Conservation (phyloP, 2,329 filamentous ascomycete species). For the Huntiella abstrusa region DNA sequence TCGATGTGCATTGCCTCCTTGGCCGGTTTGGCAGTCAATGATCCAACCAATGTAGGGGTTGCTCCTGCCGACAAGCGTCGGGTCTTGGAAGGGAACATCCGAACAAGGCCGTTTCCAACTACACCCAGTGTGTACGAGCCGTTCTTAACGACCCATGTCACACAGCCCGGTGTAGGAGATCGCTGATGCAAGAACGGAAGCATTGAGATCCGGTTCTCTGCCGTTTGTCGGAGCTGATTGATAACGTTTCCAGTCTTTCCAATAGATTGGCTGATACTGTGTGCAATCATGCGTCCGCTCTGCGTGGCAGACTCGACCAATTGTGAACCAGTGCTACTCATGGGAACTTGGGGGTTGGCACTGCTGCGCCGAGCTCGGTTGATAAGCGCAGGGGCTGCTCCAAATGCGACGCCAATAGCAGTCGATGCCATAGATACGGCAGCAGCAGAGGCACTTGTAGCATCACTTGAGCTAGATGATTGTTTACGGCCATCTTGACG, state of each 20-base stretch:
- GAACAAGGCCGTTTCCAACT: constrained; percentile 45
- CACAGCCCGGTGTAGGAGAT: constrained; percentile 38
- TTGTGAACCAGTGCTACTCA: constrained; percentile 5
- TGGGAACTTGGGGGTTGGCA: constrained; percentile 3
- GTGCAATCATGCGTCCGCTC: constrained; percentile 52
- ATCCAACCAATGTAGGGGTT: not conserved
- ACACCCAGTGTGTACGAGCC: constrained; percentile 45
- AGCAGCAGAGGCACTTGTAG: constrained; percentile 31
- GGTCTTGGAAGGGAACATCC: constrained; percentile 43
- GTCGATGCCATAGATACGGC: constrained; percentile 53
- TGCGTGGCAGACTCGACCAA: constrained; percentile 40
- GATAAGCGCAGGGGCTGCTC: constrained; percentile 38
- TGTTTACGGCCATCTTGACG: constrained; percentile 25
- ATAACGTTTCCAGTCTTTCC: constrained; percentile 53
- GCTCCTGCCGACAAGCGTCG: constrained; percentile 28
- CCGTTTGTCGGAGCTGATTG: constrained; percentile 52
- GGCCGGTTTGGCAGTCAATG: not conserved
- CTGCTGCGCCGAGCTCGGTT: constrained; percentile 26
- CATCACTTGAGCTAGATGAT: constrained; percentile 22
- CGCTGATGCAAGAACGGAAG: constrained; percentile 30
- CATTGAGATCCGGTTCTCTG: constrained; percentile 55
- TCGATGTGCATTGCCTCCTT: constrained; percentile 40
- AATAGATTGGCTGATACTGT: constrained; percentile 55
- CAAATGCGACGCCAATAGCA: constrained; percentile 50
- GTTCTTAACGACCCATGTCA: constrained; percentile 45